A percentile compares a stretch with the other conserved stretches of the same genome.
Conservation (phyloP, 805 yeast genomes). For the Maudiozyma turicensis region DNA sequence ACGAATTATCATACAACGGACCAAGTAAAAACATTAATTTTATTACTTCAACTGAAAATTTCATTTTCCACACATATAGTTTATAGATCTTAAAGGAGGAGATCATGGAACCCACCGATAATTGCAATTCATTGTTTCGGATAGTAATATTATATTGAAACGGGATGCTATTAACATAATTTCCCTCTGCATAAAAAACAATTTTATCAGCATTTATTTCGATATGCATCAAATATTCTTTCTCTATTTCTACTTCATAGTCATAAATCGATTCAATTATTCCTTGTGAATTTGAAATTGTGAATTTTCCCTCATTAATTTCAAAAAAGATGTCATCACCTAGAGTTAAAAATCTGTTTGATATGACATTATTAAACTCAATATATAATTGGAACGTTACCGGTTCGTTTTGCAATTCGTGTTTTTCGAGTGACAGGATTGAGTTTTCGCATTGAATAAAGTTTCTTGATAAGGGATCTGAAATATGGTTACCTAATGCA, state of each 20-base stretch:
- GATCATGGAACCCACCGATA: conserved; percentile 22
- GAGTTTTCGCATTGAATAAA: conserved; percentile 26
- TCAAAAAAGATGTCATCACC: conserved; percentile 20
- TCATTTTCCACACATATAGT: conserved; percentile 10
- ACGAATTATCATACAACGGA: not conserved
- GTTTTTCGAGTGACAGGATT: conserved; percentile 10
- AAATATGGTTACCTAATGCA: conserved; percentile 9
- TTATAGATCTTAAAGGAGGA: conserved; percentile 23
- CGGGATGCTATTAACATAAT: conserved; percentile 11
- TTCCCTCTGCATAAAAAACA: conserved; percentile 19
- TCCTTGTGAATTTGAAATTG: conserved; percentile 24
- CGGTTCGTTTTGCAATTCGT: not conserved
- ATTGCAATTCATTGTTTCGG: not conserved
- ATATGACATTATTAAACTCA: conserved; percentile 20
- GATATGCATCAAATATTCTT: conserved; percentile 14
- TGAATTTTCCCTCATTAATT: conserved; percentile 20
- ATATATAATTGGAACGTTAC: conserved; percentile 25
- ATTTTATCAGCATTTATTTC: conserved; percentile 7
- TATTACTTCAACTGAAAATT: conserved; percentile 1
- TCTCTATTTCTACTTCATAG: conserved; percentile 17
- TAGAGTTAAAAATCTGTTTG: conserved; percentile 24
- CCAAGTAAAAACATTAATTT: conserved; percentile 1
- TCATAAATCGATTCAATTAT: conserved; percentile 22
- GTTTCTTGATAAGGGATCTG: conserved; percentile 16
- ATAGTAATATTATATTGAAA: not conserved